Percentiles rank a stretch among this genome's conserved stretches.
Evolutionary conservation across 768 basidiomycete genomes (phyloP).

Genomic region (Pleurotus tuber-regium): DNA sequence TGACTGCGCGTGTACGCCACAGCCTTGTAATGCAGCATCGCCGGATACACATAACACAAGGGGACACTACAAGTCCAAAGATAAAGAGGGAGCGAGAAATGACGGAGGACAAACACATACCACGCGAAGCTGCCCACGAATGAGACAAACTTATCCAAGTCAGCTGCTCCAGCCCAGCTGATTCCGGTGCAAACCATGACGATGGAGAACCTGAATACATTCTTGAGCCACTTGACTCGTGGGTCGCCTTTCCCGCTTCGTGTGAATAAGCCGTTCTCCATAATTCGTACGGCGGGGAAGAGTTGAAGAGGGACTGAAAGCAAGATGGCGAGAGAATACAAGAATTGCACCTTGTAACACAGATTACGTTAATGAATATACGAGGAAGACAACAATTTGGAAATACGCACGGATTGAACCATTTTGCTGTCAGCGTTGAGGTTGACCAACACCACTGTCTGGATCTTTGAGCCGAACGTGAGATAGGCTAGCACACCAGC

Average conservation of each 20-base stretch:
- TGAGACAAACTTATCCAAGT: conserved; percentile 94
- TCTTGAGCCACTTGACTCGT: conserved; percentile 96
- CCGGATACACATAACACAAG: conserved; percentile 90
- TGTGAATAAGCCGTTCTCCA: conserved; percentile 93
- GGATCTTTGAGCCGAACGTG: conserved; percentile 82
- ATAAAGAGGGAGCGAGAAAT: conserved; percentile 6
- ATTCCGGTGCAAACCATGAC: conserved; percentile 81
- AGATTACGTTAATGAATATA: neutral
- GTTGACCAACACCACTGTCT: conserved; percentile 95
- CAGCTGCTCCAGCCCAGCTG: conserved; percentile 79
- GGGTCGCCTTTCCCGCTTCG: conserved; percentile 79
- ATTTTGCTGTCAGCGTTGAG: conserved; percentile 79
- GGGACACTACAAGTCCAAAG: conserved; percentile 64
- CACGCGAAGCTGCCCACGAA: conserved; percentile 94
- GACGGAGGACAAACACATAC: conserved; percentile 43
- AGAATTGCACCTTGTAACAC: conserved; percentile 61
- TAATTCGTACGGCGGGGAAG: conserved; percentile 96
- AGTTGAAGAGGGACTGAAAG: conserved; percentile 92
- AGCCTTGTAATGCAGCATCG: conserved; percentile 90
- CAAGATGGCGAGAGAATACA: conserved; percentile 91
- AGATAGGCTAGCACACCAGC: conserved; percentile 85
- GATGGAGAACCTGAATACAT: conserved; percentile 73
- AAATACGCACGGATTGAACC: conserved; percentile 73
- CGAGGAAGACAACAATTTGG: neutral
- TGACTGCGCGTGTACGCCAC: conserved; percentile 68